Evolutionary conservation across 768 basidiomycete genomes (phyloP), one percentile per base, ranked within the genome.

Genomic region (Lentinula detonsa): DNA sequence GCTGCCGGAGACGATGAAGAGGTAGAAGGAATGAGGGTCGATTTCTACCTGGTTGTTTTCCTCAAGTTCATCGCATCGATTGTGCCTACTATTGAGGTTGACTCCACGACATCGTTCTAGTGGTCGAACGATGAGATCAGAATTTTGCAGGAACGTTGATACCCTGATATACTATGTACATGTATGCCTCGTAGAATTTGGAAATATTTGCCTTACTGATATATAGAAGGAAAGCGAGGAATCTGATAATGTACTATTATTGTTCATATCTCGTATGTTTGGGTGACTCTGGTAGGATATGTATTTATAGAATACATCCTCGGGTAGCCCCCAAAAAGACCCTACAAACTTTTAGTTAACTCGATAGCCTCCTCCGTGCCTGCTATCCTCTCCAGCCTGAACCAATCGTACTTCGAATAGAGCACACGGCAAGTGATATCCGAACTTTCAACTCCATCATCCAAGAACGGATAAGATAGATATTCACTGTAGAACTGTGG

Each of bases 51-150:
- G 55, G 93, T 97, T 67, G 95, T 94, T 59, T 98, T 98, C 85
- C 85, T 98, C 78, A 99, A 98, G 82, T 98, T 98, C 76, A 97
- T 98, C 70, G 94, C 94, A 10, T 93, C 91, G 57, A 96, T 97
- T 73, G 93, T 97, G 48, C 95, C 95, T n/a, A 97, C 95, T 53
- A 98, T 98, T 71, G 96, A 98, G 76, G 94, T 98, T 46, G 93
- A 95, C 73, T 93, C 93, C 65, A 95, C 93, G 53, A 90, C 92
- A 21, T 79, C 86, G 49, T 86, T 87, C 73, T 87, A 21, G 37
- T 23, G 39, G 43, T 46, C 15, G 33, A 39, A 59, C 16, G 31
- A 45, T 60, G 31, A 51, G 56, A 60, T 23, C 51, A 54, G 39
- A 28, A 11, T 50, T 54, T 48, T 49, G 33, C 15, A 53, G 53